Conservation (phyloP, 345 rosid genomes). For the Nephelium lappaceum region DNA sequence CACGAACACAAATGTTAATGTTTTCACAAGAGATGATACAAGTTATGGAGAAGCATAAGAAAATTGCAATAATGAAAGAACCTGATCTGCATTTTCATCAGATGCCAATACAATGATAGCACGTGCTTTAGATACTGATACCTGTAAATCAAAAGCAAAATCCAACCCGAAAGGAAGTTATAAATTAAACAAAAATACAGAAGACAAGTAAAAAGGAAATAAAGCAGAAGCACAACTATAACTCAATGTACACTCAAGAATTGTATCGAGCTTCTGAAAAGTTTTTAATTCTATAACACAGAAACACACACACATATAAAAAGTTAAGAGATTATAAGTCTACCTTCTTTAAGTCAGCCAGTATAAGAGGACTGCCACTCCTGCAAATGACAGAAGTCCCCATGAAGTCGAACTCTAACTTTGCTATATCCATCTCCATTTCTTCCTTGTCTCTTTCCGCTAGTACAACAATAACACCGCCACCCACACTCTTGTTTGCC, state of each 20-base stretch:
- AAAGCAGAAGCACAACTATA: slow-evolving; percentile 4
- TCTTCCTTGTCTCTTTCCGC: slow-evolving; percentile 96
- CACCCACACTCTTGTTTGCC: slow-evolving; percentile 91
- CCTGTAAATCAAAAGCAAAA: slow-evolving; percentile 41
- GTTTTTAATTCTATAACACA: not conserved
- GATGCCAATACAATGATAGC: slow-evolving; percentile 85
- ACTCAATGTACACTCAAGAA: not conserved
- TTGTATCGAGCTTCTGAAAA: not conserved
- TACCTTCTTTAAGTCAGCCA: slow-evolving; percentile 90
- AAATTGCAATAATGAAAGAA: slow-evolving; percentile 25
- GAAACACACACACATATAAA: not conserved
- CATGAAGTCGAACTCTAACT: slow-evolving; percentile 88
- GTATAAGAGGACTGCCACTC: slow-evolving; percentile 89
- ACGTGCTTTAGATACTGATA: slow-evolving; percentile 88
- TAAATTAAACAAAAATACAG: not conserved
- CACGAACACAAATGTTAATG: not conserved
- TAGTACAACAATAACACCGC: slow-evolving; percentile 82
- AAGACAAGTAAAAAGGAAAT: not conserved
- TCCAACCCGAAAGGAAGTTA: slow-evolving; percentile 3
- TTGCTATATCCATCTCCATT: slow-evolving; percentile 89
- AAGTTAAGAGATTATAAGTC: not conserved
- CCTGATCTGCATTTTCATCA: slow-evolving; percentile 98
- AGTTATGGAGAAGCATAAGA: slow-evolving; percentile 4
- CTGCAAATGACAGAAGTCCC: slow-evolving; percentile 92
- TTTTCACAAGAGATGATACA: slow-evolving; percentile 20